Evolutionary conservation across 2,329 filamentous ascomycete species (phyloP).

Genomic region (Talaromyces sp.): DNA sequence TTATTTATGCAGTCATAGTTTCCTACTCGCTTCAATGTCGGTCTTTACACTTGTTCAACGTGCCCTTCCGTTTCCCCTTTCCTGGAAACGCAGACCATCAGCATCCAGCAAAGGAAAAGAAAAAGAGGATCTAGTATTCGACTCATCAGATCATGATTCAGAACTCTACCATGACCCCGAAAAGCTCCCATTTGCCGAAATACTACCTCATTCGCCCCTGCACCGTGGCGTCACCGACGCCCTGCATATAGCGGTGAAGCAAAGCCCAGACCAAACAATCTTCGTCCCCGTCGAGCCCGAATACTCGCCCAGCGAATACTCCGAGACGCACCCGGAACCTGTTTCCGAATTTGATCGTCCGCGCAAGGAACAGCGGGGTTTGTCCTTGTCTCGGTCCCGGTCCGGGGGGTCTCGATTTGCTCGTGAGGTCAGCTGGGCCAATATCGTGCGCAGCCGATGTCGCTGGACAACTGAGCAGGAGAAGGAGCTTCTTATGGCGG

Average conservation of each 20-base stretch:
- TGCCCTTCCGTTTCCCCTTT: constrained; percentile 20
- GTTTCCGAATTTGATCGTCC: constrained; percentile 11
- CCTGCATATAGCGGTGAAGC: constrained; percentile 30
- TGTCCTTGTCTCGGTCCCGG: too few relatives aligned
- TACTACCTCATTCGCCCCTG: constrained; percentile 10
- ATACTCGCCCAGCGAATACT: not conserved
- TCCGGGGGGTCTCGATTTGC: constrained; percentile 8
- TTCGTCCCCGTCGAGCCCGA: constrained; percentile 1
- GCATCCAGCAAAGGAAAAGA: constrained; percentile 19
- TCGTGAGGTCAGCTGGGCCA: constrained; percentile 35
- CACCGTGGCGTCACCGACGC: constrained; percentile 20
- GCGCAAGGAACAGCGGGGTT: constrained; percentile 3
- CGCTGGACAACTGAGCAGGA: constrained; percentile 37
- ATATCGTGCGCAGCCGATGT: constrained; percentile 28
- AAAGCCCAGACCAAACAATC: constrained; percentile 5
- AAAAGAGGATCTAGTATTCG: constrained; percentile 4
- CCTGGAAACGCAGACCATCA: constrained; percentile 21
- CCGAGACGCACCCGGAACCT: constrained; percentile 9
- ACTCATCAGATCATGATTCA: constrained; percentile 1
- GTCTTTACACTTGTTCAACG: constrained; percentile 25
- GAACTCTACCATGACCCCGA: constrained; percentile 2
- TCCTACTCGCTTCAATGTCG: constrained; percentile 14
- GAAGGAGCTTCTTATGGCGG: constrained; percentile 28
- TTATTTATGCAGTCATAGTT: too few relatives aligned
- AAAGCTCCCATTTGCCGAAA: not conserved